Evolutionary conservation across 495 filamentous ascomycete species (phyloP).

Genomic region (Symbiotaphrina buchneri): DNA sequence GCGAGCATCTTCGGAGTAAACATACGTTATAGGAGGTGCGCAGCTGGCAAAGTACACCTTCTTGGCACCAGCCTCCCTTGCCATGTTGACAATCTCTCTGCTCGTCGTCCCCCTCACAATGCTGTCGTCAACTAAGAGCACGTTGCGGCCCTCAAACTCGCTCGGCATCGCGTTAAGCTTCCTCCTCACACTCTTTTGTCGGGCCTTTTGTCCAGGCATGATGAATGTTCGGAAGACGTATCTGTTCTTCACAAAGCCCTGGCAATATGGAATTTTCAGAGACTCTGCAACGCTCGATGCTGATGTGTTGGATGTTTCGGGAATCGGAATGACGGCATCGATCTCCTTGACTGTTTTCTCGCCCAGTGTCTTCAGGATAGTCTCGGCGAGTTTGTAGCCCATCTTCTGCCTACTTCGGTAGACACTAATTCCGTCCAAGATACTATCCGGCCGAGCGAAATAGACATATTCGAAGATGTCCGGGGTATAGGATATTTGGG

Average conservation of each 20-base stretch:
- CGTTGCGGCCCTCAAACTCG: constrained; percentile 68
- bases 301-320: constrained; percentile 69
- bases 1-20: constrained; percentile 18
- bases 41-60: constrained; percentile 84
- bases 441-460: constrained; percentile 70
- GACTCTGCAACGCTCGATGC: constrained; percentile 58
- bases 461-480: constrained; percentile 91
- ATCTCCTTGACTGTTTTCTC: constrained; percentile 60
- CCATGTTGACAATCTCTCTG: constrained; percentile 85
- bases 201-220: constrained; percentile 68
- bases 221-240: constrained; percentile 96
- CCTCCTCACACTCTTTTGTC: constrained; percentile 56
- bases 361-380: constrained; percentile 49
- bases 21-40: constrained; percentile 58
- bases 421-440: constrained; percentile 86
- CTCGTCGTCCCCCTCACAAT: constrained; percentile 87
- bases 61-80: constrained; percentile 68
- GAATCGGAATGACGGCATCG: constrained; percentile 79
- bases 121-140: constrained; percentile 78
- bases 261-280: constrained; percentile 60
- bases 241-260: constrained; percentile 83
- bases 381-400: constrained; percentile 70
- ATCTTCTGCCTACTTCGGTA: constrained; percentile 78
- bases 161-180: constrained; percentile 71
- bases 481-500: constrained; percentile 53